Conservation (phyloP, 1,284 basidiomycete species). For the Tremellales sp. region DNA sequence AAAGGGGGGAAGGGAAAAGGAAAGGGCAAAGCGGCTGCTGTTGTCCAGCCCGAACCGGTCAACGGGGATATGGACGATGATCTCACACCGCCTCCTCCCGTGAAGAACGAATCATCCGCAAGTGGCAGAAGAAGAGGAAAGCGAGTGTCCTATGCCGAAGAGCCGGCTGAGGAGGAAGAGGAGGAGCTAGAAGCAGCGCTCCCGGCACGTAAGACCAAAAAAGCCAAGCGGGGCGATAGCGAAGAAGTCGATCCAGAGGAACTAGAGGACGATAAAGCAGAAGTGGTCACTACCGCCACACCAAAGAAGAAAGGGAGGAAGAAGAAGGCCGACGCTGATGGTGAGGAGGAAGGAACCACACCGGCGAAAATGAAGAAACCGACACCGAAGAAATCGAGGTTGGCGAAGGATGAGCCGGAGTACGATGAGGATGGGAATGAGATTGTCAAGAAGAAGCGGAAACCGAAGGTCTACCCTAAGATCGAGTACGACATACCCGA, state of each 20-base stretch:
- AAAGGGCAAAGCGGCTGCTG: not conserved
- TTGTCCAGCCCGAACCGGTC: too few relatives aligned
- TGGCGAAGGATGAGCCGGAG: constrained; percentile 35
- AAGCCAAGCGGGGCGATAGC: not conserved
- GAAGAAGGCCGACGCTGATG: constrained; percentile 21
- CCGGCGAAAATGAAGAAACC: constrained; percentile 35
- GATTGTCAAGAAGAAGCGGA: constrained; percentile 49
- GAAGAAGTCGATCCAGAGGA: not conserved
- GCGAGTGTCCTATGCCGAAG: not conserved
- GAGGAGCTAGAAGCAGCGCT: not conserved
- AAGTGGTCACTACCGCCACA: constrained; percentile 1
- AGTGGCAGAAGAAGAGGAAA: not conserved
- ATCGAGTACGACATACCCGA: constrained; percentile 63
- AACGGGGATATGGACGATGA: too few relatives aligned
- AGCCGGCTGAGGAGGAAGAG: not conserved
- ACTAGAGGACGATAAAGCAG: not conserved
- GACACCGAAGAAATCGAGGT: constrained; percentile 30
- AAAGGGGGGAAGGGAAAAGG: not conserved
- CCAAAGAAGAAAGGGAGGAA: constrained; percentile 7
- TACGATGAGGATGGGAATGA: constrained; percentile 37
- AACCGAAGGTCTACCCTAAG: constrained; percentile 38
- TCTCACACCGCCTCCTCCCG: too few relatives aligned
- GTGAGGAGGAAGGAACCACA: constrained; percentile 26
- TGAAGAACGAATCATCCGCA: too few relatives aligned
- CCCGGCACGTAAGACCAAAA: not conserved